Evolutionary conservation across 345 rosid species (phyloP).

Genomic region (Punica granatum): DNA sequence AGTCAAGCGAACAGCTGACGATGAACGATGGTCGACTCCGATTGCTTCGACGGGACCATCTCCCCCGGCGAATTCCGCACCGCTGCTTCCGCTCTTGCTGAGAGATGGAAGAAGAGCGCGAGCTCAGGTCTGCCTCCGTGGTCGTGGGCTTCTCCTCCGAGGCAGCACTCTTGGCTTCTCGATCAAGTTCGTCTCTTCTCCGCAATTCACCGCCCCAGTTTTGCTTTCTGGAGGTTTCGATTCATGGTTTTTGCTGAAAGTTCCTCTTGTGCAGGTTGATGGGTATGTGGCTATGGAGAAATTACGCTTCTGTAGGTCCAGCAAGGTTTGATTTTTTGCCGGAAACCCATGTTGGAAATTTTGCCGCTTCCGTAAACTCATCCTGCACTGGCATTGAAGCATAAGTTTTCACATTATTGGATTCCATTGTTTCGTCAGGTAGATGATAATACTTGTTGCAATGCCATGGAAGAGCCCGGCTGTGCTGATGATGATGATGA

Average conservation of each 20-base stretch:
- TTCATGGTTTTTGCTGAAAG: background rate
- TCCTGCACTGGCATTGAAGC: background rate
- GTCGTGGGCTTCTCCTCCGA: conserved; percentile 47
- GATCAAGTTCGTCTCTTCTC: background rate
- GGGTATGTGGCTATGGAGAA: conserved; percentile 65
- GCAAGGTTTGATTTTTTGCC: conserved; percentile 29
- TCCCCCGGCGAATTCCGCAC: conserved; percentile 32
- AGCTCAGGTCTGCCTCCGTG: conserved; percentile 41
- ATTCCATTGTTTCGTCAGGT: background rate
- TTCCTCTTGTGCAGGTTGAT: conserved; percentile 24
- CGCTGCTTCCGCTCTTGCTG: conserved; percentile 39
- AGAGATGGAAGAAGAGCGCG: conserved; percentile 38
- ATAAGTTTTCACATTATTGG: background rate
- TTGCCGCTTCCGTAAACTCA: background rate
- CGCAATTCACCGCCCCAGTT: background rate
- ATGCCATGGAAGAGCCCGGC: conserved; percentile 18
- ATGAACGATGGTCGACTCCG: background rate
- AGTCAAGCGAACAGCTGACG: too few relatives aligned
- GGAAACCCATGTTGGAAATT: background rate
- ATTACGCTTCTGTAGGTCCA: conserved; percentile 25
- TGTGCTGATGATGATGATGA: conserved; percentile 4
- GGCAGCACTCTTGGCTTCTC: conserved; percentile 24
- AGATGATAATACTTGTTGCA: background rate
- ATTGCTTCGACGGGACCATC: conserved; percentile 44
- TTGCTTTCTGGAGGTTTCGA: background rate